These are phyloP conservation scores for Linum trigynum DNA, from an alignment of 345 rosid species.

Conservation along the genomic window DNA sequence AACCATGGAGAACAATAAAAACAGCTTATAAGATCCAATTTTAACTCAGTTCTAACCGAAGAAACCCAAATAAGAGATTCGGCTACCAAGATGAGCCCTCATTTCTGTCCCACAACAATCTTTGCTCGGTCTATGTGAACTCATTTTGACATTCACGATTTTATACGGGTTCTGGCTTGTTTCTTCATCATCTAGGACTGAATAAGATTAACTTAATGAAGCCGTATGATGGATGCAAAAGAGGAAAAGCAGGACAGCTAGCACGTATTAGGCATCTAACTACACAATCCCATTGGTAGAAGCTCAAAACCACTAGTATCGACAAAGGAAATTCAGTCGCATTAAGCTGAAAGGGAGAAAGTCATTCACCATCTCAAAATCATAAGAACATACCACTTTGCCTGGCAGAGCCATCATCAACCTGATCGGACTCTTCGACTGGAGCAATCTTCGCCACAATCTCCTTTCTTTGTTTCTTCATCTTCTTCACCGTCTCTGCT, in stretches of 20 bases:
- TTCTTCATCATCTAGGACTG: too few relatives aligned
- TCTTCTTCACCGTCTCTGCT: not conserved
- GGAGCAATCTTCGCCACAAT: not conserved
- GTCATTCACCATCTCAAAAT: not conserved
- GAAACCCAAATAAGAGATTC: not conserved
- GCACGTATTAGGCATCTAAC: too few relatives aligned
- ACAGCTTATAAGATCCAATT: not conserved
- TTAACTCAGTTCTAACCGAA: not conserved
- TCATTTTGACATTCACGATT: too few relatives aligned
- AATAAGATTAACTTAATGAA: too few relatives aligned
- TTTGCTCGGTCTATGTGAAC: too few relatives aligned
- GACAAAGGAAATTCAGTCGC: not conserved
- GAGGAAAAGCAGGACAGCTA: too few relatives aligned
- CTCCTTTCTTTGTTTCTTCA: not conserved
- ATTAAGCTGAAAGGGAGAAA: not conserved
- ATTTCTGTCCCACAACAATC: not conserved
- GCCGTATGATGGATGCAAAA: too few relatives aligned
- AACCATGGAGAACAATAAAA: not conserved
- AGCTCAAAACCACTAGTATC: too few relatives aligned
- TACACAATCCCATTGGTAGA: too few relatives aligned
- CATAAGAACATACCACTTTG: not conserved
- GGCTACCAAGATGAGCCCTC: not conserved
- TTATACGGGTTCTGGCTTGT: too few relatives aligned
- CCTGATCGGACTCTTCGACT: not conserved
- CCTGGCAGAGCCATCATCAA: not conserved